Evolutionary conservation across 1,284 basidiomycete genomes (phyloP).

Genomic region (Marasmius tenuissimus): DNA sequence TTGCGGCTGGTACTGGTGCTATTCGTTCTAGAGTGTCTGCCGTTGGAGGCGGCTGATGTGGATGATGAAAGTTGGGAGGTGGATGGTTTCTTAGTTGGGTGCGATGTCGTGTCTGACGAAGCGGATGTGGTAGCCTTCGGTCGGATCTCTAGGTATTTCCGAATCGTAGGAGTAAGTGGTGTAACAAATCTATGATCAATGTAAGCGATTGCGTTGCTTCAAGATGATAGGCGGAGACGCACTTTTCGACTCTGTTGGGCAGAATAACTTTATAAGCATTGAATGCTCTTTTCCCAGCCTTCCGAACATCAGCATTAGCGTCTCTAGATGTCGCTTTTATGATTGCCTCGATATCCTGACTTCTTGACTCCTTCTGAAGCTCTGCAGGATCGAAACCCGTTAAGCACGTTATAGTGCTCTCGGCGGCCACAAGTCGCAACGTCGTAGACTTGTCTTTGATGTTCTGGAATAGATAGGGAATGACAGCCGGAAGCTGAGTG

Average conservation of each 20-base stretch:
- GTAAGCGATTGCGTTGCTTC: conserved; percentile 10
- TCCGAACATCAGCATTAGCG: conserved; percentile 76
- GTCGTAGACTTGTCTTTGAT: conserved; percentile 71
- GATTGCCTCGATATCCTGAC: conserved; percentile 66
- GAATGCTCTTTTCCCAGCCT: conserved; percentile 68
- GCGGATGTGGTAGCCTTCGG: conserved; percentile 19
- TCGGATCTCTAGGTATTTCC: conserved; percentile 72
- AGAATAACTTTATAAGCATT: conserved; percentile 73
- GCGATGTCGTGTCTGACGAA: neutral
- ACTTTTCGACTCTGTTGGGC: conserved; percentile 68
- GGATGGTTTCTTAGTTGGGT: conserved; percentile 21
- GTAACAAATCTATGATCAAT: conserved; percentile 57
- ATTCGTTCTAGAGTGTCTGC: neutral
- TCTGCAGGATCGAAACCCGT: conserved; percentile 77
- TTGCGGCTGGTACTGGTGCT: neutral
- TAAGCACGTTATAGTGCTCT: conserved; percentile 63
- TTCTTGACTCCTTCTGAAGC: conserved; percentile 63
- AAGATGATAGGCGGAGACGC: conserved; percentile 2
- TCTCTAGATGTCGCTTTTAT: conserved; percentile 71
- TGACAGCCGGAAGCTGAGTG: conserved; percentile 68
- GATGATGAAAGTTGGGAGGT: conserved; percentile 11
- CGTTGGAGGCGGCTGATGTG: neutral
- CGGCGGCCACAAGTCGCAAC: conserved; percentile 62
- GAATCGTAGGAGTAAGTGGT: conserved; percentile 74
- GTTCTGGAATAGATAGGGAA: conserved; percentile 62